Conservation (phyloP, 2,329 filamentous ascomycete species). For the Fusarium sulawesiense region DNA sequence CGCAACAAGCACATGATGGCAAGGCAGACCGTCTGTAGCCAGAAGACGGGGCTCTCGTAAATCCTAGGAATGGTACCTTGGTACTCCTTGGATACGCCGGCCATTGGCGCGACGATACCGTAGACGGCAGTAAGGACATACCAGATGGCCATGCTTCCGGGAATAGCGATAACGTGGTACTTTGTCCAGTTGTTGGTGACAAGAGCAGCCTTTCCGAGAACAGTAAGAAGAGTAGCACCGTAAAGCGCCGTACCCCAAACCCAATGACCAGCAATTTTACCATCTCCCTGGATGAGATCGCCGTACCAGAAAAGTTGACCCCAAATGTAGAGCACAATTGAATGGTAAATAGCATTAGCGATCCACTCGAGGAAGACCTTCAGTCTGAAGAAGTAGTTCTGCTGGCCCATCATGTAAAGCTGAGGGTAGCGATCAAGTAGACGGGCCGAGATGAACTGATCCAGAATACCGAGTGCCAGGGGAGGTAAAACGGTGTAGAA, state of each 20-base stretch:
- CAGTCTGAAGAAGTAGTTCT: constrained; percentile 91
- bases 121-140: constrained; percentile 90
- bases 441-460: constrained; percentile 96
- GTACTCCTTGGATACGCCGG: constrained; percentile 86
- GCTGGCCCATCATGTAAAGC: constrained; percentile 91
- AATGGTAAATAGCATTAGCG: constrained; percentile 94
- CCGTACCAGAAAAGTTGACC: constrained; percentile 83
- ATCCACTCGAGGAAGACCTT: constrained; percentile 96
- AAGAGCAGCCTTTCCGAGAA: constrained; percentile 92
- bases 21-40: constrained; percentile 86
- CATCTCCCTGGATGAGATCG: constrained; percentile 82
- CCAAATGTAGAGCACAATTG: constrained; percentile 89
- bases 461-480: constrained; percentile 93
- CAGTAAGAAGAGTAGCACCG: constrained; percentile 90
- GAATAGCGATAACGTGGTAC: constrained; percentile 95
- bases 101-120: constrained; percentile 83
- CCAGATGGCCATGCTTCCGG: constrained; percentile 92
- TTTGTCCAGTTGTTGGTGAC: constrained; percentile 99
- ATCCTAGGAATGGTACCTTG: constrained; percentile 83
- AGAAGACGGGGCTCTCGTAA: constrained; percentile 86
- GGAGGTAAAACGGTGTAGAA: constrained; percentile 96
- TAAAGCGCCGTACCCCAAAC: constrained; percentile 97
- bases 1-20: constrained; percentile 84
- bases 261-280: constrained; percentile 91
- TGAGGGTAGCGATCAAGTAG: constrained; percentile 96